phyloP scores from a whole-genome alignment of 2,329 filamentous ascomycete genomes.

The Fusarium vanettenii region DNA sequence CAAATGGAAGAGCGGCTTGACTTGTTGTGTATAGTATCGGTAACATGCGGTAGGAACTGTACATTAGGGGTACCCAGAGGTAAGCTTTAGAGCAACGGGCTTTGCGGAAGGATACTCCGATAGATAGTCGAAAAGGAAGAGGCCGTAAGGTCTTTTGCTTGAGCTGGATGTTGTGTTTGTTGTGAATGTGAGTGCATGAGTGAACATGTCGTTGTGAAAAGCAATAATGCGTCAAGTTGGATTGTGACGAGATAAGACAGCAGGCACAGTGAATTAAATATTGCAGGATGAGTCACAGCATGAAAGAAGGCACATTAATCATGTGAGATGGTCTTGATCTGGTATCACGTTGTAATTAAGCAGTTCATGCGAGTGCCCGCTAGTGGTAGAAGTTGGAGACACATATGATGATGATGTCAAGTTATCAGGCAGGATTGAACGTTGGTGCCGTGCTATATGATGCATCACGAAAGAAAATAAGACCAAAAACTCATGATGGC shows the following conservation, averaged over 20 bases:
- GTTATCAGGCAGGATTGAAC: background rate
- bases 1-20: conserved; percentile 31
- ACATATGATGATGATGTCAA: background rate
- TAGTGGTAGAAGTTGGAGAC: background rate
- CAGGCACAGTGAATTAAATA: background rate
- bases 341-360: background rate
- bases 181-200: background rate
- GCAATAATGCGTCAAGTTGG: background rate
- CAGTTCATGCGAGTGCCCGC: background rate
- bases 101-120: conserved; percentile 15
- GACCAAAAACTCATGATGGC: background rate
- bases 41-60: conserved; percentile 38
- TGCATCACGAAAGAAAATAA: background rate
- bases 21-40: conserved; percentile 41
- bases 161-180: background rate
- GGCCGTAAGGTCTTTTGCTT: conserved; percentile 8
- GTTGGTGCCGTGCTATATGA: background rate
- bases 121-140: conserved; percentile 27
- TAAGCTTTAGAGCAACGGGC: background rate
- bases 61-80: conserved; percentile 32
- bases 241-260: background rate
- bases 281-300: background rate
- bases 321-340: background rate
- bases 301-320: background rate
- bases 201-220: background rate